A percentile compares a stretch with the other conserved stretches of the same genome.
Conservation (phyloP, 192 early-diverging fungal genomes). For the Umbelopsis isabellina region DNA sequence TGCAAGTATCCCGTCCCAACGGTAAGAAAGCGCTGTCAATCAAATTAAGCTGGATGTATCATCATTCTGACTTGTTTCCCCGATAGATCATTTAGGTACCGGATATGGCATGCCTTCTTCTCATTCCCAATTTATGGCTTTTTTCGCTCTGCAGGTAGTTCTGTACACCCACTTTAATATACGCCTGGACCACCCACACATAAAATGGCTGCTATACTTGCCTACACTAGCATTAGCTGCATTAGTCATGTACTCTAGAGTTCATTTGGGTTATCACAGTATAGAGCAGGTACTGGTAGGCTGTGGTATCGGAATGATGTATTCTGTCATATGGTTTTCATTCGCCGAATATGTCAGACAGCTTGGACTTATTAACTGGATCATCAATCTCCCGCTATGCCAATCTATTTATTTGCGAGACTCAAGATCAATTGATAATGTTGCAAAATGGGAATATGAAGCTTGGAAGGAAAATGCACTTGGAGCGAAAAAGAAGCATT, state of each 20-base stretch:
- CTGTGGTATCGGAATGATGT: conserved; percentile 51
- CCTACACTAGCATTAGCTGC: conserved; percentile 25
- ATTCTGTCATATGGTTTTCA: conserved; percentile 62
- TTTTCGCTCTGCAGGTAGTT: conserved; percentile 62
- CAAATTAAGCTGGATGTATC: background rate
- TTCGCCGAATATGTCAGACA: conserved; percentile 43
- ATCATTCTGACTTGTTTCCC: background rate
- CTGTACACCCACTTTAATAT: conserved; percentile 54
- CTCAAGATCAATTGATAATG: conserved; percentile 44
- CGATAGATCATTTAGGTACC: conserved; percentile 63
- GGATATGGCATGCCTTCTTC: conserved; percentile 88
- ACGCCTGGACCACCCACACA: conserved; percentile 22
- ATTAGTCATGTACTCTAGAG: conserved; percentile 41
- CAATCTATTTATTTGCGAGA: conserved; percentile 54
- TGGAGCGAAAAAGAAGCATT: background rate
- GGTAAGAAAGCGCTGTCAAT: conserved; percentile 39
- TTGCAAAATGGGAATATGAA: conserved; percentile 55
- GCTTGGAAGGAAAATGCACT: conserved; percentile 39
- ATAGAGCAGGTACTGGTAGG: conserved; percentile 73
- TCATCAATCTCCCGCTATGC: conserved; percentile 43
- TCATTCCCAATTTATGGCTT: conserved; percentile 82
- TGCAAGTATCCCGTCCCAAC: conserved; percentile 68
- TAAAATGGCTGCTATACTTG: conserved; percentile 25
- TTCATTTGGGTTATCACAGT: conserved; percentile 78
- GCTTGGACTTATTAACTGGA: conserved; percentile 42